These are phyloP conservation scores for Urochloa ruziziensis DNA, from an alignment of 176 grass and related monocot species.

Conservation along the genomic window DNA sequence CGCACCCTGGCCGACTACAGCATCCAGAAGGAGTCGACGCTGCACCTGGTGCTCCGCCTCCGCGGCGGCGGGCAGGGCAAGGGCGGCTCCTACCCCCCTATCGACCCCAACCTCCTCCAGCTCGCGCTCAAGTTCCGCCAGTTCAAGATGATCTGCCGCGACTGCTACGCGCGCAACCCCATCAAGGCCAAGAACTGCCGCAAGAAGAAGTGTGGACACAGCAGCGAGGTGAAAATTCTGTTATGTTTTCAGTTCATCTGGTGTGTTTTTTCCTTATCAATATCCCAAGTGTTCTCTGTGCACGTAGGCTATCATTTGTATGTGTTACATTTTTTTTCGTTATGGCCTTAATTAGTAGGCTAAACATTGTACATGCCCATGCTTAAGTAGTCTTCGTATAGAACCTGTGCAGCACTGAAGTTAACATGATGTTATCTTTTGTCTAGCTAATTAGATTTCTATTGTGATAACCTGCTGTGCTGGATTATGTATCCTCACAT, in stretches of 20 bases:
- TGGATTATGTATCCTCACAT: neutral
- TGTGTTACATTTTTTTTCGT: too few species aligned
- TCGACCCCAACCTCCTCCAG: slow-evolving; percentile 19
- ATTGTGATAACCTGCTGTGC: neutral
- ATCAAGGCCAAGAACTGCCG: slow-evolving; percentile 10
- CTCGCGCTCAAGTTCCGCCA: slow-evolving; percentile 20
- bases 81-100: slow-evolving; percentile 6
- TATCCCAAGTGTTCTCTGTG: too few species aligned
- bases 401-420: neutral
- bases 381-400: too few species aligned
- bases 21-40: slow-evolving; percentile 58
- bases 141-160: slow-evolving; percentile 23
- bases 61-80: slow-evolving; percentile 1
- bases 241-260: too few species aligned
- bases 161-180: slow-evolving; percentile 10
- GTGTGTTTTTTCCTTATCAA: too few species aligned
- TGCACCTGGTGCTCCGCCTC: slow-evolving; percentile 60
- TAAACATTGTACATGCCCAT: too few species aligned
- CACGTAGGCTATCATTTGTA: too few species aligned
- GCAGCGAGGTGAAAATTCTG: neutral
- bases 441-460: neutral
- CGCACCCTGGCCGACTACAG: slow-evolving; percentile 50
- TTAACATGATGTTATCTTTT: neutral
- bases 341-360: too few species aligned
- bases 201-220: slow-evolving; percentile 20